Evolutionary conservation across 768 basidiomycete species (phyloP), one percentile per base, ranked within the genome.

Genomic region (Tubosaeta brunneosetosa): DNA sequence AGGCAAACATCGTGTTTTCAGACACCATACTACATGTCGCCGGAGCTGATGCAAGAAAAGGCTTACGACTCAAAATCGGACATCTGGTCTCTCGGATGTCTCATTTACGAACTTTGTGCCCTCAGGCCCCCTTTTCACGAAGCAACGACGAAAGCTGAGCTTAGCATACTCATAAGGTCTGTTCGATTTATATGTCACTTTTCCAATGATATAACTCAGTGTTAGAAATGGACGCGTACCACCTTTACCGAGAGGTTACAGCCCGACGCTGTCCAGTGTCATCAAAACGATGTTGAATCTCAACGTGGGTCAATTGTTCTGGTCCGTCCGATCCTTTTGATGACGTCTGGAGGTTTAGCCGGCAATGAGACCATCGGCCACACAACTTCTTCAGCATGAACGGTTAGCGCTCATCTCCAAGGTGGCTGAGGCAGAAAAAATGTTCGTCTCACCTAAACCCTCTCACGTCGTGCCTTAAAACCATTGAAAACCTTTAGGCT

Each of bases 11-110:
- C 88, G 86, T 90, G 19, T 1, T 17, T 14, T n/a, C 61, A 97
- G 94, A 99, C 97, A 3, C 97, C 97, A 3, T 94, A 98, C 67
- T 98, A 99, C 74, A 98, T 99, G 97, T 97, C 94, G 1, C 97
- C 97, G 0, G 95, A 99, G 69, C 79, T 98, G 32, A 92, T 97
- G 82, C 91, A 91, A 73, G 95, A 98, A 66, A 94, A 91, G 66
- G 83, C 91, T 3, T 99, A 99, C 71, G 97, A 97, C 72, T 88
- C 91, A 7, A 99, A 98, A 73, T 93, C 91, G 0, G 97, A 99
- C 64, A 97, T 99, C 44, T 99, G 97, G 97, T 94, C 92, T 4
- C 78, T 98, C 27, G 97, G 97, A 1, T 99, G 97, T 71, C 78
- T 98, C 29, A 91, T 97, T 25, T 98, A 91, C 68, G 97, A 98